These are phyloP conservation scores for Geosiphon pyriformis DNA, from an alignment of 192 early-diverging fungal species.

Conservation along the genomic window DNA sequence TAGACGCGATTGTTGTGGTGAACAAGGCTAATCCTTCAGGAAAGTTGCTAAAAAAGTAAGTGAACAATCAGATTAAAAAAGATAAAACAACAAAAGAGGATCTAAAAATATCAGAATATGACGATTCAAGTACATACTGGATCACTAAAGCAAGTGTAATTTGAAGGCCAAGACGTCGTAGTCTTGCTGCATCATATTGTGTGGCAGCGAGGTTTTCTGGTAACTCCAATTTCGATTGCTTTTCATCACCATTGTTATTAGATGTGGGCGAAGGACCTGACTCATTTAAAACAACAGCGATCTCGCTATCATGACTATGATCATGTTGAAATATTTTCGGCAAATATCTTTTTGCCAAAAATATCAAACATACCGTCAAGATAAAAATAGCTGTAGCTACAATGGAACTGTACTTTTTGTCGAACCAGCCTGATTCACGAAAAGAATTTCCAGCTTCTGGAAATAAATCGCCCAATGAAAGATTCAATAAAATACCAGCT, in stretches of 20 bases:
- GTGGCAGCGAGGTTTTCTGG: neutral
- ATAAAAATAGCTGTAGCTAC: slow-evolving; percentile 9
- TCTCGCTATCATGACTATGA: no score
- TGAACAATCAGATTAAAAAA: neutral
- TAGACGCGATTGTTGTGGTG: neutral
- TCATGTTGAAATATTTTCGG: no score
- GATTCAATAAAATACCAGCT: slow-evolving; percentile 10
- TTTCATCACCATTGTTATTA: no score
- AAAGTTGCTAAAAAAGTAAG: slow-evolving; percentile 11
- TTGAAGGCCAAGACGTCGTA: slow-evolving; percentile 8
- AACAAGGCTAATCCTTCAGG: slow-evolving; percentile 13
- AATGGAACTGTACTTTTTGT: neutral
- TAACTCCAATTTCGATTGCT: no score
- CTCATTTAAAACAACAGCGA: no score
- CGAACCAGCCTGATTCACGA: neutral
- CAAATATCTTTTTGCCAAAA: neutral
- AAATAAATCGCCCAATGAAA: slow-evolving; percentile 10
- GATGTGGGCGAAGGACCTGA: no score
- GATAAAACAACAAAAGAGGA: neutral
- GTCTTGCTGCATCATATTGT: neutral
- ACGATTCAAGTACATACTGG: slow-evolving; percentile 15
- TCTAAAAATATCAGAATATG: neutral
- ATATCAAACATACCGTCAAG: neutral
- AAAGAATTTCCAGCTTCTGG: neutral
- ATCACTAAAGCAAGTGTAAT: slow-evolving; percentile 4